Conservation (phyloP, 2,329 filamentous ascomycete species). For the Karstenula rhodostoma region DNA sequence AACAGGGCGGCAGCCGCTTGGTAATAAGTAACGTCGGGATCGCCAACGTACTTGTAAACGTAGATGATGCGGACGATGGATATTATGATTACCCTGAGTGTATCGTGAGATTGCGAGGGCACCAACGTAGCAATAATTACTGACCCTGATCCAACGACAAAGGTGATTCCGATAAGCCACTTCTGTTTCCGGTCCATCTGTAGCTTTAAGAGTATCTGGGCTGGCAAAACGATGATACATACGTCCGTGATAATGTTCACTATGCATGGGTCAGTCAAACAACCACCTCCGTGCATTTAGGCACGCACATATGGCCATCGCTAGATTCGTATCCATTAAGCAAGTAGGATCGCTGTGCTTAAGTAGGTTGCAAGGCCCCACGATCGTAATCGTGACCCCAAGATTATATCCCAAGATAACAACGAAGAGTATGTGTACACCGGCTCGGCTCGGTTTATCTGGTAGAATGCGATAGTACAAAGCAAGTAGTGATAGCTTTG, state of each 20-base stretch:
- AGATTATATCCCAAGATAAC: conserved; percentile 28
- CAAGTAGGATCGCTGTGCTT: conserved; percentile 23
- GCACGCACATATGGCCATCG: conserved; percentile 21
- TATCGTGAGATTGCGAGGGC: not conserved
- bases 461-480: conserved; percentile 31
- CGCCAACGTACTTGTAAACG: conserved; percentile 26
- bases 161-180: conserved; percentile 37
- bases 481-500: conserved; percentile 30
- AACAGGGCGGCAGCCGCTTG: conserved; percentile 29
- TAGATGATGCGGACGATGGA: conserved; percentile 32
- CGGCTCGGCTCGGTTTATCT: conserved; percentile 17
- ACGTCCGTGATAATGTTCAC: conserved; percentile 48
- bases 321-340: conserved; percentile 28
- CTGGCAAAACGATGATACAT: conserved; percentile 41
- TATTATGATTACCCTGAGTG: conserved; percentile 24
- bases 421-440: conserved; percentile 24
- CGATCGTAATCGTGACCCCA: conserved; percentile 27
- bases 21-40: conserved; percentile 30
- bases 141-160: conserved; percentile 38
- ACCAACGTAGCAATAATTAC: not conserved
- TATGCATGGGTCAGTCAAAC: not conserved
- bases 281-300: not conserved
- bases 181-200: conserved; percentile 42
- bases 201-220: conserved; percentile 23
- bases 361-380: conserved; percentile 28